These are phyloP conservation scores for Colletotrichum lentis DNA, from an alignment of 2,329 filamentous ascomycete species.

Conservation along the genomic window DNA sequence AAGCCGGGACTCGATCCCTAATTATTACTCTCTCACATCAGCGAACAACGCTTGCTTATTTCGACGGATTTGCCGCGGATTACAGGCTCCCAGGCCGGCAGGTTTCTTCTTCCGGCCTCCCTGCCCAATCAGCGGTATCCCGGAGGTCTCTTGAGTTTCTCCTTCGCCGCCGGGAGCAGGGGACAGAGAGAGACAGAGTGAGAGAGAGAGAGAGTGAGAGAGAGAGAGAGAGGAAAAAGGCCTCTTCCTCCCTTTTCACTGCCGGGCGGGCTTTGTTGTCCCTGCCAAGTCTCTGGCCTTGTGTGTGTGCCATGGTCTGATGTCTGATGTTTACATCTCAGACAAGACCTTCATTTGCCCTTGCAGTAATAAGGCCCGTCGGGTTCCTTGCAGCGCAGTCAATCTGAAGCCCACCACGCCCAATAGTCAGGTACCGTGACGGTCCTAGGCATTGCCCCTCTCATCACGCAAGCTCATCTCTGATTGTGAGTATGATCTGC, in stretches of 20 bases:
- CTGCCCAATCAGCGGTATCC: slow-evolving; percentile 7
- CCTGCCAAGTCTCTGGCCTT: slow-evolving; percentile 25
- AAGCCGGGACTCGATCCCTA: background rate
- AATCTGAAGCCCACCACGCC: slow-evolving; percentile 25
- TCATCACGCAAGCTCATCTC: slow-evolving; percentile 7
- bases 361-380: slow-evolving; percentile 23
- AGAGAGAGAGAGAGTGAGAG: too few species aligned
- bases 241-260: slow-evolving; percentile 19
- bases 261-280: background rate
- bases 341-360: slow-evolving; percentile 26
- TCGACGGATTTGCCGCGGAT: background rate
- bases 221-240: too few species aligned
- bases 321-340: slow-evolving; percentile 29
- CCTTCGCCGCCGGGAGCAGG: slow-evolving; percentile 4
- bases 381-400: slow-evolving; percentile 33
- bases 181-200: too few species aligned
- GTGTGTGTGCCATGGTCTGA: slow-evolving; percentile 8
- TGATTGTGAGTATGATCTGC: background rate
- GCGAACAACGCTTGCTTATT: slow-evolving; percentile 28
- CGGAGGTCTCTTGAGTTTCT: background rate
- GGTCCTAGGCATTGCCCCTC: background rate
- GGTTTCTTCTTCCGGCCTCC: slow-evolving; percentile 14
- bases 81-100: slow-evolving; percentile 11
- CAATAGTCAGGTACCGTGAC: background rate
- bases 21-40: background rate